These are phyloP conservation scores for Knoxia roxburghii DNA, from an alignment of 257 asterid species.

Conservation along the genomic window DNA sequence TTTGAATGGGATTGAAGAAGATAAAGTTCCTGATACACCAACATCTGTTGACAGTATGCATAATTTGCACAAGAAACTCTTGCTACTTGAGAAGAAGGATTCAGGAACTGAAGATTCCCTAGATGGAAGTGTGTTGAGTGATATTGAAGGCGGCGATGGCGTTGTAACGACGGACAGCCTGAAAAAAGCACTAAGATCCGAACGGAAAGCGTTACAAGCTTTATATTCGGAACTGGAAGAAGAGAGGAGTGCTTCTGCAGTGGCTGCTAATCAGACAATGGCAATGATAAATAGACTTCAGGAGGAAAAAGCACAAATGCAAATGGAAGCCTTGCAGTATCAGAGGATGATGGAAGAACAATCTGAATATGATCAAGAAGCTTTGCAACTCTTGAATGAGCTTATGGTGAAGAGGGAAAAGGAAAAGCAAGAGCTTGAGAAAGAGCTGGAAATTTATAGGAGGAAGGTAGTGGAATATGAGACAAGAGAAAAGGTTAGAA, in stretches of 20 bases:
- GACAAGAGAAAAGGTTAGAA: slow-evolving; percentile 47
- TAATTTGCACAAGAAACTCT: slow-evolving; percentile 55
- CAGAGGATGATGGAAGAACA: slow-evolving; percentile 99
- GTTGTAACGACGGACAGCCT: slow-evolving; percentile 49
- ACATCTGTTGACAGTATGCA: slow-evolving; percentile 53
- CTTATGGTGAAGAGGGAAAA: slow-evolving; percentile 90
- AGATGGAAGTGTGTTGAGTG: slow-evolving; percentile 85
- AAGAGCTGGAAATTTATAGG: slow-evolving; percentile 51
- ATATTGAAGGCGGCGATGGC: slow-evolving; percentile 68
- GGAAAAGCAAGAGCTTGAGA: slow-evolving; percentile 82
- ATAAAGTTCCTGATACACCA: slow-evolving; percentile 76
- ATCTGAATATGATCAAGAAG: slow-evolving; percentile 96
- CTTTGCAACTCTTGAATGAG: slow-evolving; percentile 83
- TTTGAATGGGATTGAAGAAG: slow-evolving; percentile 56
- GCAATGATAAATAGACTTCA: slow-evolving; percentile 97
- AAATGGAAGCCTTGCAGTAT: slow-evolving; percentile 96
- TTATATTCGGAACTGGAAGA: slow-evolving; percentile 81
- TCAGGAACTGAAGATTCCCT: slow-evolving; percentile 65
- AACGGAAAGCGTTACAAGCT: slow-evolving; percentile 66
- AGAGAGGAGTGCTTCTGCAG: slow-evolving; percentile 93
- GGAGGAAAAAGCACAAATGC: slow-evolving; percentile 97
- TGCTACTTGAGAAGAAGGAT: slow-evolving; percentile 63
- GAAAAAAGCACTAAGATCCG: slow-evolving; percentile 58
- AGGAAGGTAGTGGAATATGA: slow-evolving; percentile 65
- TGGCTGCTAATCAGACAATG: slow-evolving; percentile 92